Evolutionary conservation across 768 basidiomycete species (phyloP), one percentile per base, ranked within the genome.

Genomic region (Tylopilus plumbeoviolaceoides): DNA sequence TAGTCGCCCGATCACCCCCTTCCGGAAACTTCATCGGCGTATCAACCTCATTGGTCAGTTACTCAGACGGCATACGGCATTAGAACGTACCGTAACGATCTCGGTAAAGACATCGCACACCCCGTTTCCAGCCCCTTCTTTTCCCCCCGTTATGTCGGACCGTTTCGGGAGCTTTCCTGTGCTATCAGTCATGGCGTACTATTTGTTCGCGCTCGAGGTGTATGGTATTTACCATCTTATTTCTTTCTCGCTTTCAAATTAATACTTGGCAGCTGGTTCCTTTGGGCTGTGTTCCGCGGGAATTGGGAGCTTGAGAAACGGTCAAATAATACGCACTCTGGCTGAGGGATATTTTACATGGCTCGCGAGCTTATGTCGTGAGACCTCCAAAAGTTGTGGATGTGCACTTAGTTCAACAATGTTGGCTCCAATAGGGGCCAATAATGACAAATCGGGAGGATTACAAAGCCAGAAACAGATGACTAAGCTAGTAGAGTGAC

Each of bases 1-100:
- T 54, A 48, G 43, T 54, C 61, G 48, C 54, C 48, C 50, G 63
- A 59, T 63, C 50, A 53, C 49, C 27, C 41, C 35, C 21, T 46
- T 57, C 41, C 35, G 44, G 61, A 52, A 49, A 23, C n/a, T 11
- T 51, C 33, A 20, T 39, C 30, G 23, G 15, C 35, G 28, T 25
- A 36, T 54, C 49, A 43, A 44, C 38, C 9, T 27, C 18, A 36
- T 39, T 49, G 3, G 25, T 18, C 30, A 28, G 44, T 46, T 49
- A 48, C 33, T 38, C 44, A 35, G 20, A 47, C 20, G 44, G 39
- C 28, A 45, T 44, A 60, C 51, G 51, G 48, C 60, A 59, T 59
- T 17, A 7, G 35, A 9, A 35, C 30, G 38, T 59, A 53, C 33
- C 39, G 47, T 54, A 55, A 54, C 12, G 40, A 31, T 25, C 35